These are phyloP conservation scores for Globisporangium megalacanthum DNA, from an alignment of 352 stramenopile genomes.

Conservation along the genomic window DNA sequence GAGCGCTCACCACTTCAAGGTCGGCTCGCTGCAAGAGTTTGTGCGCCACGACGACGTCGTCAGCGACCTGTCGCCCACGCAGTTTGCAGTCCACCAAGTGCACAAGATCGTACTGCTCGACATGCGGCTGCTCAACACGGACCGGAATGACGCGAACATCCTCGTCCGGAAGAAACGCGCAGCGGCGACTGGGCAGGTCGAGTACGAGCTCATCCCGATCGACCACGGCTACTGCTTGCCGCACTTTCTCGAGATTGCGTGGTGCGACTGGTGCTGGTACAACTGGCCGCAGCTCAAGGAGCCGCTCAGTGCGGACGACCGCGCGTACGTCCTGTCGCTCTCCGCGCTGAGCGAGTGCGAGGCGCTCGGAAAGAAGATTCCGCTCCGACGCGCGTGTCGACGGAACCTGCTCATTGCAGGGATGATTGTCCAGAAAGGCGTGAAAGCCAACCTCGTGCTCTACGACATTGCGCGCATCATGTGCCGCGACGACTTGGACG, in stretches of 20 bases:
- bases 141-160: conserved; percentile 98
- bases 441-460: conserved; percentile 53
- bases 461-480: conserved; percentile 81
- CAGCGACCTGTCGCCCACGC: conserved; percentile 90
- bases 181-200: conserved; percentile 34
- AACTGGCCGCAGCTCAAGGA: conserved; percentile 93
- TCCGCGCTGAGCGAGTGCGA: conserved; percentile 55
- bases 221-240: conserved; percentile 98
- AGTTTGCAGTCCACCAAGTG: conserved; percentile 89
- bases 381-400: conserved; percentile 59
- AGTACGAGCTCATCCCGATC: conserved; percentile 97
- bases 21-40: conserved; percentile 97
- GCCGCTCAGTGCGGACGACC: conserved; percentile 53
- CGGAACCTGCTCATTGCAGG: conserved; percentile 79
- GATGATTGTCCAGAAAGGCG: conserved; percentile 75
- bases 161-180: conserved; percentile 86
- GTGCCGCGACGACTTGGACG: conserved; percentile 77
- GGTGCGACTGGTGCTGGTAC: conserved; percentile 99
- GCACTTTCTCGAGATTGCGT: conserved; percentile 94
- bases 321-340: conserved; percentile 56
- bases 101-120: conserved; percentile 99
- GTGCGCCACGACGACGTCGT: conserved; percentile 93
- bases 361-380: conserved; percentile 58
- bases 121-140: conserved; percentile 97
- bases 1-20: conserved; percentile 79